These are phyloP conservation scores for Capillidium heterosporum DNA, from an alignment of 371 early-diverging fungal genomes.

Conservation along the genomic window DNA sequence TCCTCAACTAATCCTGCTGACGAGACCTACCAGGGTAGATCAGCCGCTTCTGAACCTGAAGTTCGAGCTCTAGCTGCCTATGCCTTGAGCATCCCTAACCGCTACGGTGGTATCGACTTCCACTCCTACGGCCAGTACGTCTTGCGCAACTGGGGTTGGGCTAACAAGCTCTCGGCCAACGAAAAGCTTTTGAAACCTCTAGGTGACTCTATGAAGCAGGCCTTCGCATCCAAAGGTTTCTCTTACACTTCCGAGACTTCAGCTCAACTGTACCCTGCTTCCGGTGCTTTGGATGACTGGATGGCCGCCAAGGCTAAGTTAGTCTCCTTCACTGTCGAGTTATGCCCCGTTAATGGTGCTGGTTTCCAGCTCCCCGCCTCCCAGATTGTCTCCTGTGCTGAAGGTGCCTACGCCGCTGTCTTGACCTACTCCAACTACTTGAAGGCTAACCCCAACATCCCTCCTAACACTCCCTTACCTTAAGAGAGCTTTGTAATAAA, in stretches of 20 bases:
- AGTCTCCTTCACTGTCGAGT: not conserved
- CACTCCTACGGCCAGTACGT: slow-evolving; percentile 28
- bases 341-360: too few relatives aligned
- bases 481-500: too few relatives aligned
- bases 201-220: too few relatives aligned
- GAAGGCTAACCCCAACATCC: not conserved
- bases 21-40: slow-evolving; percentile 30
- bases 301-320: not conserved
- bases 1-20: not conserved
- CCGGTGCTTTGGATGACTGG: too few relatives aligned
- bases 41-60: slow-evolving; percentile 30
- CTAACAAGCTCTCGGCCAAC: slow-evolving; percentile 9
- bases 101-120: slow-evolving; percentile 34
- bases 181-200: slow-evolving; percentile 7
- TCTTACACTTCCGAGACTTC: not conserved
- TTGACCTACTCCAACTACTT: not conserved
- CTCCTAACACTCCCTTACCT: not conserved
- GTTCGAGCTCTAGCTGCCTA: slow-evolving; percentile 22
- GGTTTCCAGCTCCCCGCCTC: not conserved
- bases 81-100: slow-evolving; percentile 19
- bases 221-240: not conserved
- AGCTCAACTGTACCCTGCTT: not conserved
- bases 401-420: not conserved
- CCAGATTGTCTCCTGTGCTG: not conserved
- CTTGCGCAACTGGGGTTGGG: slow-evolving; percentile 27